These are phyloP conservation scores for Boletus reticulatus DNA, from an alignment of 768 basidiomycete genomes.

Conservation along the genomic window DNA sequence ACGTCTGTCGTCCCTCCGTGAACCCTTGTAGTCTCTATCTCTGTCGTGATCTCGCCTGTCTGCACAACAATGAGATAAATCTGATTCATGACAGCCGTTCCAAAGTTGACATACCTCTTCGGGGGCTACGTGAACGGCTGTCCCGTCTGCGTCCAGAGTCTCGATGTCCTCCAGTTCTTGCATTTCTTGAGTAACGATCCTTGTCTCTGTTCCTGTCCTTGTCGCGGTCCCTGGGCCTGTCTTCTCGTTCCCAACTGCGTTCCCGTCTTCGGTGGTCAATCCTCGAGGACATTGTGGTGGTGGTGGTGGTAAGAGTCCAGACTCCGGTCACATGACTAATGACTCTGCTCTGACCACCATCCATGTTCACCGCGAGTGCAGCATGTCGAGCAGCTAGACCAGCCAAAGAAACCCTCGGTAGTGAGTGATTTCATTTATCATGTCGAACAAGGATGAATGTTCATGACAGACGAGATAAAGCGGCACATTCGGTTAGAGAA, in stretches of 20 bases:
- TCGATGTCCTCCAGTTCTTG: conserved; percentile 32
- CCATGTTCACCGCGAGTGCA: conserved; percentile 20
- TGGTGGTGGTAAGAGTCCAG: conserved; percentile 20
- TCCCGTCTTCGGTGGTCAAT: conserved; percentile 55
- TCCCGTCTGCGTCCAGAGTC: conserved; percentile 34
- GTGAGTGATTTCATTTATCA: conserved; percentile 10
- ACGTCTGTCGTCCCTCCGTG: conserved; percentile 33
- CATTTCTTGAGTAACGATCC: conserved; percentile 42
- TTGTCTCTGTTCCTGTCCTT: conserved; percentile 34
- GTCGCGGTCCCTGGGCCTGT: conserved; percentile 26
- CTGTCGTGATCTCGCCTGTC: conserved; percentile 36
- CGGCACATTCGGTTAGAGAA: conserved; percentile 47
- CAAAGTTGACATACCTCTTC: conserved; percentile 27
- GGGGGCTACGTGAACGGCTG: conserved; percentile 40
- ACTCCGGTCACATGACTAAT: conserved; percentile 27
- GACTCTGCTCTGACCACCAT: neutral
- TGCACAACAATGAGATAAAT: conserved; percentile 10
- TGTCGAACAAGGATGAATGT: conserved; percentile 4
- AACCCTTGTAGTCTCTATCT: conserved; percentile 39
- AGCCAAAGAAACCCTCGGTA: conserved; percentile 3
- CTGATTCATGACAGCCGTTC: neutral
- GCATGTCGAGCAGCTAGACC: conserved; percentile 20
- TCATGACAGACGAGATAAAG: conserved; percentile 19
- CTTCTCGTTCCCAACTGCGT: conserved; percentile 58
- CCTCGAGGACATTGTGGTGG: conserved; percentile 58